Percentiles rank a stretch among this genome's conserved stretches.
Conservation (phyloP, 2,329 filamentous ascomycete genomes). For the Laburnicola sp. region DNA sequence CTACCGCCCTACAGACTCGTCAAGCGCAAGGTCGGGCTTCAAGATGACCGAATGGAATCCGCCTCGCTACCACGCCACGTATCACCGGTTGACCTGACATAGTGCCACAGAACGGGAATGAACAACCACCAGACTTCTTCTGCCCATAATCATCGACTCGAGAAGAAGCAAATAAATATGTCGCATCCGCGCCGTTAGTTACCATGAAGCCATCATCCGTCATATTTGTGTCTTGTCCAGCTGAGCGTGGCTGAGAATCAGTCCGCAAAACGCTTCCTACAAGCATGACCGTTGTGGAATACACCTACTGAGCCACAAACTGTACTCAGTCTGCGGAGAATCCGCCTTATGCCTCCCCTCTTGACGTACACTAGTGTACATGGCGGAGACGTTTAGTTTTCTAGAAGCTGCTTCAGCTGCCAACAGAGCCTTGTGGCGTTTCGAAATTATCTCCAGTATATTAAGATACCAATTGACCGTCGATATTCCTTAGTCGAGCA, state of each 20-base stretch:
- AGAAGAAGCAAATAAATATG: too few species aligned
- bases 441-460: slow-evolving; percentile 7
- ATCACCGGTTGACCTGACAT: too few species aligned
- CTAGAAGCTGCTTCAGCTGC: slow-evolving; percentile 15
- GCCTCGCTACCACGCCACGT: too few species aligned
- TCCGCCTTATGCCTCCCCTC: slow-evolving; percentile 11
- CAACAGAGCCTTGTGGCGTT: slow-evolving; percentile 8
- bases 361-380: slow-evolving; percentile 3
- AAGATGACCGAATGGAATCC: too few species aligned
- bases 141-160: too few species aligned
- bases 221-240: background rate
- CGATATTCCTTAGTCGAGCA: background rate
- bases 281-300: slow-evolving; percentile 1
- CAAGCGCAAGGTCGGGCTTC: too few species aligned
- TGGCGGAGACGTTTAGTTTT: background rate
- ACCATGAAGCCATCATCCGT: too few species aligned
- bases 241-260: background rate
- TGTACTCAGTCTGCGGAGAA: background rate
- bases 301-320: slow-evolving; percentile 4
- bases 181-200: too few species aligned
- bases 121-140: too few species aligned
- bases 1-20: too few species aligned
- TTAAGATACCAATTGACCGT: slow-evolving; percentile 5
- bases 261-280: background rate
- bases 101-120: too few species aligned